Percentiles rank a stretch among this genome's conserved stretches.
phyloP scores from a whole-genome alignment of 2,329 filamentous ascomycete genomes.

The Colletotrichum sp. region DNA sequence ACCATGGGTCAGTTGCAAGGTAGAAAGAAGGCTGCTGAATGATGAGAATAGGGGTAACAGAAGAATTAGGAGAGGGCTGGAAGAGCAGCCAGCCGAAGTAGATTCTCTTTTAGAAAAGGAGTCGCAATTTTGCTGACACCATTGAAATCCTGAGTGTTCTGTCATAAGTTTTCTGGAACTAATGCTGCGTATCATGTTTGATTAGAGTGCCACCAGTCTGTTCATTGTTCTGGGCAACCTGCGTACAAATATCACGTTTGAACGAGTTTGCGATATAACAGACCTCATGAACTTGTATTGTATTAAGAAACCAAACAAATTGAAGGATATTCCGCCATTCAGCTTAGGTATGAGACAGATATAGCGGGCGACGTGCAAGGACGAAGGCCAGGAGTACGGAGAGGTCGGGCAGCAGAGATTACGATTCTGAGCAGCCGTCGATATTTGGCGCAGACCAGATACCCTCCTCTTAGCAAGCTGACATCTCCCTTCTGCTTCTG shows the following conservation, averaged over 20 bases:
- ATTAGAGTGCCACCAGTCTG: too few relatives aligned
- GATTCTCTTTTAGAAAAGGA: not conserved
- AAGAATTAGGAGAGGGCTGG: not conserved
- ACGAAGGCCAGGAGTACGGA: not conserved
- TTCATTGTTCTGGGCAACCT: too few relatives aligned
- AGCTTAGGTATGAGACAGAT: not conserved
- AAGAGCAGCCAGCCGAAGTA: not conserved
- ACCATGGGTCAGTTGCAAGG: not conserved
- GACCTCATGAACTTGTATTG: not conserved
- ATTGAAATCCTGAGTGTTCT: not conserved
- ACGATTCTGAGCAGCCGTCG: not conserved
- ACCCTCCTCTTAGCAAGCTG: not conserved
- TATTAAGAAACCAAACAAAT: rapidly evolving
- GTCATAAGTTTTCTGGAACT: not conserved
- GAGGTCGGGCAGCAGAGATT: not conserved
- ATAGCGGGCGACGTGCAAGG: not conserved
- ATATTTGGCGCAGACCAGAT: not conserved
- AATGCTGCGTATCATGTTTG: not conserved
- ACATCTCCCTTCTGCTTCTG: not conserved
- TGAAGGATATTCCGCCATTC: not conserved
- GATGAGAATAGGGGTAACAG: not conserved
- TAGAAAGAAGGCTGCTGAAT: rapidly evolving
- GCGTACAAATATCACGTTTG: too few relatives aligned
- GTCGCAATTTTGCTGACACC: not conserved
- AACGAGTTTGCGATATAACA: not conserved